Evolutionary conservation across 192 early-diverging fungal species (phyloP).

Genomic region (Podila minutissima): DNA sequence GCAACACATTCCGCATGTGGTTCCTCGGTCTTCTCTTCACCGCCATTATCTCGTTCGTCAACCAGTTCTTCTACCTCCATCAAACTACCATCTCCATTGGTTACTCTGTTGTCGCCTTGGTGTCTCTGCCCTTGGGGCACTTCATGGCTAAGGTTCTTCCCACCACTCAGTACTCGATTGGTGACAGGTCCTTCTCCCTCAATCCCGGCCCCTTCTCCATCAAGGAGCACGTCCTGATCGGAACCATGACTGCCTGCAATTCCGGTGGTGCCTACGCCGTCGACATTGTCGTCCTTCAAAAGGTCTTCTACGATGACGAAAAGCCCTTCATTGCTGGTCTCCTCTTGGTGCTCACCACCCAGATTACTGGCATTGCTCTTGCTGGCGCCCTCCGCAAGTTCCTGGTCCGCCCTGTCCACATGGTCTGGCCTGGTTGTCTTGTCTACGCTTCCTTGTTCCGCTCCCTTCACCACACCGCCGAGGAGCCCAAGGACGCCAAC

Average conservation of each 20-base stretch:
- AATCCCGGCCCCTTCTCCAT: slow-evolving; percentile 71
- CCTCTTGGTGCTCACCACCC: slow-evolving; percentile 59
- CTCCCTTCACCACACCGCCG: slow-evolving; percentile 65
- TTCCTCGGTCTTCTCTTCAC: slow-evolving; percentile 54
- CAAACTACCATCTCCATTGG: slow-evolving; percentile 45
- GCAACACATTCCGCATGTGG: slow-evolving; percentile 62
- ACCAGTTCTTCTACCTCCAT: slow-evolving; percentile 64
- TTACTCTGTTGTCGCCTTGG: slow-evolving; percentile 54
- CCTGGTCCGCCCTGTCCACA: slow-evolving; percentile 79
- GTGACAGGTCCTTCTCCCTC: slow-evolving; percentile 39
- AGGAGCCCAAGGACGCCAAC: not conserved
- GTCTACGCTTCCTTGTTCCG: slow-evolving; percentile 78
- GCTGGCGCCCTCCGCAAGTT: slow-evolving; percentile 80
- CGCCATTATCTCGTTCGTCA: slow-evolving; percentile 52
- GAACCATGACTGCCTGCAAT: slow-evolving; percentile 57
- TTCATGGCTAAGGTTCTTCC: slow-evolving; percentile 55
- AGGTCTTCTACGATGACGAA: slow-evolving; percentile 58
- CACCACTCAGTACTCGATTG: slow-evolving; percentile 50
- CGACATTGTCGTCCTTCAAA: slow-evolving; percentile 58
- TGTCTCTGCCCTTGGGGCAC: slow-evolving; percentile 58
- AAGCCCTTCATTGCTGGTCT: slow-evolving; percentile 58
- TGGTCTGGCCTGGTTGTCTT: slow-evolving; percentile 85
- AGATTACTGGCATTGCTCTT: slow-evolving; percentile 64
- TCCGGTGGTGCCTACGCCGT: slow-evolving; percentile 55
- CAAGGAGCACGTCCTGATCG: slow-evolving; percentile 72